Evolutionary conservation across 371 early-diverging fungal genomes (phyloP).

Genomic region (Mucor indicus): DNA sequence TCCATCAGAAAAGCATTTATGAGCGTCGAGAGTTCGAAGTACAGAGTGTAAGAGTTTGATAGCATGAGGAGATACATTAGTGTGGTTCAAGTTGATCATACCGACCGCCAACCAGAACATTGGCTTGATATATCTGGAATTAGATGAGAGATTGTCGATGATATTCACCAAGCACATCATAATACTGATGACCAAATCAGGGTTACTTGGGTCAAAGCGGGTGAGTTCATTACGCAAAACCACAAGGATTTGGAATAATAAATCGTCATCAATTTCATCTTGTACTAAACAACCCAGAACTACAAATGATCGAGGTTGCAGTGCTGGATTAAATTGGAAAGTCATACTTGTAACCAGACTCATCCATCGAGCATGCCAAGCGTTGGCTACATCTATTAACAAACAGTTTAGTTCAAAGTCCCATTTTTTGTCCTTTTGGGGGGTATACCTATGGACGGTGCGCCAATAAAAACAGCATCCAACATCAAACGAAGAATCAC

Average conservation of each 20-base stretch:
- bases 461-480: slow-evolving; percentile 72
- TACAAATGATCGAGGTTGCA: slow-evolving; percentile 92
- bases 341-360: slow-evolving; percentile 83
- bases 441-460: slow-evolving; percentile 58
- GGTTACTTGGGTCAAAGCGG: slow-evolving; percentile 72
- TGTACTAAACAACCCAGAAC: slow-evolving; percentile 83
- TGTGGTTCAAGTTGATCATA: slow-evolving; percentile 80
- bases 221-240: slow-evolving; percentile 80
- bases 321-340: slow-evolving; percentile 86
- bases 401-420: not conserved
- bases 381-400: slow-evolving; percentile 57
- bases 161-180: slow-evolving; percentile 83
- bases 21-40: slow-evolving; percentile 66
- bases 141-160: slow-evolving; percentile 67
- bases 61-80: slow-evolving; percentile 67
- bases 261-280: slow-evolving; percentile 81
- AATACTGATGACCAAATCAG: slow-evolving; percentile 75
- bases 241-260: slow-evolving; percentile 83
- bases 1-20: slow-evolving; percentile 55
- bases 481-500: slow-evolving; percentile 71
- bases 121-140: slow-evolving; percentile 71
- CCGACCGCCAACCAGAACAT: slow-evolving; percentile 90
- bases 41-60: slow-evolving; percentile 66
- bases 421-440: too few species aligned
- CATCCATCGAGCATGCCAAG: slow-evolving; percentile 89